These are phyloP conservation scores for Dactylorhiza incarnata DNA, from an alignment of 106 monocot genomes.

Conservation along the genomic window DNA sequence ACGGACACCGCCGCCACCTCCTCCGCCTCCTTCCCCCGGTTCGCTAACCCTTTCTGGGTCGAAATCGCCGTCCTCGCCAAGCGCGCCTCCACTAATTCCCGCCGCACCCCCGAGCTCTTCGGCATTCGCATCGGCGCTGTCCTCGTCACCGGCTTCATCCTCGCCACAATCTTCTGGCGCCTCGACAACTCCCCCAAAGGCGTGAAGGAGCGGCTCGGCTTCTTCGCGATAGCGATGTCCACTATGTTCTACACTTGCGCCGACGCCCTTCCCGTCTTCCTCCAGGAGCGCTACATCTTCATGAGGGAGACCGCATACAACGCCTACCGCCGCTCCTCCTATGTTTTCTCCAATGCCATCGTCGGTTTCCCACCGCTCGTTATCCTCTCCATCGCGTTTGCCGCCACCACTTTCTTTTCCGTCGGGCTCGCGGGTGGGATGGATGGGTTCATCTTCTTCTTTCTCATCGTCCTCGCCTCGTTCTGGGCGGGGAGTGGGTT, in stretches of 20 bases:
- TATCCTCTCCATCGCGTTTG: constrained; percentile 64
- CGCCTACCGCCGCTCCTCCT: constrained; percentile 93
- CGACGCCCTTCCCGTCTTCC: constrained; percentile 90
- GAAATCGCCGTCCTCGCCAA: constrained; percentile 43
- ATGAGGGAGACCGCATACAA: constrained; percentile 95
- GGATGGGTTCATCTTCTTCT: constrained; percentile 65
- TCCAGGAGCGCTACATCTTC: constrained; percentile 94
- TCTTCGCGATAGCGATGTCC: constrained; percentile 94
- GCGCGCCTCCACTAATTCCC: constrained; percentile 41
- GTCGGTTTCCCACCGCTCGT: constrained; percentile 64
- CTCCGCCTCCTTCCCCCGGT: constrained; percentile 27
- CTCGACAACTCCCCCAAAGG: constrained; percentile 86
- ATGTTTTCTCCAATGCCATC: constrained; percentile 77
- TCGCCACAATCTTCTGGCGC: constrained; percentile 89
- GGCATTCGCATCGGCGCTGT: constrained; percentile 62
- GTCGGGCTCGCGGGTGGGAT: constrained; percentile 74
- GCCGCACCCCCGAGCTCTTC: constrained; percentile 55
- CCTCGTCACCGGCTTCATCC: constrained; percentile 73
- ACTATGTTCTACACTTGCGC: constrained; percentile 94
- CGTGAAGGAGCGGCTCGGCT: constrained; percentile 74
- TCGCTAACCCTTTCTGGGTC: constrained; percentile 76
- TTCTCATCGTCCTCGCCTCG: constrained; percentile 67
- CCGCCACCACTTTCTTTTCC: constrained; percentile 76
- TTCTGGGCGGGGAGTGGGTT: constrained; percentile 93
- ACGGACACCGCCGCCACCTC: neutral